Base-by-base conservation (phyloP, 148 eudicot species). In the Vaccinium darrowii region DNA sequence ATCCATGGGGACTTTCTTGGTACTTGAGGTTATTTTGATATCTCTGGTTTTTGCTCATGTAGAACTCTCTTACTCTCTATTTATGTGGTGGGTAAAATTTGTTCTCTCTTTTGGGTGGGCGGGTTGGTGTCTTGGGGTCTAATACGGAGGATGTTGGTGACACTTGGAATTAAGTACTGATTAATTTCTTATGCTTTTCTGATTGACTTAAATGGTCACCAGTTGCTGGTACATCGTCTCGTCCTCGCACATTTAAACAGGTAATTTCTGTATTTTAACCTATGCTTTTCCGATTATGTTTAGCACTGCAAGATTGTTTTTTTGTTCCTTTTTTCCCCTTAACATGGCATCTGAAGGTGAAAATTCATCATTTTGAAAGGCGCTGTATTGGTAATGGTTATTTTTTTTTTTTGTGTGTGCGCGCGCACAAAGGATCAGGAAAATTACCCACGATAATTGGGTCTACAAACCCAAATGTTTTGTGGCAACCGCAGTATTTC, bases 191-290 rank as follows among this genome's bases (percentile, higher is more conserved):
- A 27, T 47, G n/a, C 19, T 56, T 79, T 60, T 50, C 33, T 57
- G 50, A 82, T 87, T 62, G 25, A 18, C 80, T 69, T 54, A 62
- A 80, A 81, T 80, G 75, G 62, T 81, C 87, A 90, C 93, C 93
- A 93, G 98, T 84, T 78, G 91, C 94, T 77, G 95, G 95, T 49
- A 89, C 94, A 62, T 88, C 93, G 78, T 81, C 92, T 86, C 96
- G 98, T 81, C 98, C 97, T 84, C 94, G 98, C 86, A 90, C 96
- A 47, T 96, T 94, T 83, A 94, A 88, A 86, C 88, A 87, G 96
- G 98, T 93, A 86, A 14, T 57, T 71, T 71, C 30, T 62, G 33
- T 60, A 4, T 25, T 15, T n/a, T 57, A 27, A 54, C 81, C 4
- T 3, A 5, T 80, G 67, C 69, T 79, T 27, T 30, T 39, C 23